Evolutionary conservation across 495 filamentous ascomycete genomes (phyloP).

Genomic region (Hyphodiscus hymeniophilus): DNA sequence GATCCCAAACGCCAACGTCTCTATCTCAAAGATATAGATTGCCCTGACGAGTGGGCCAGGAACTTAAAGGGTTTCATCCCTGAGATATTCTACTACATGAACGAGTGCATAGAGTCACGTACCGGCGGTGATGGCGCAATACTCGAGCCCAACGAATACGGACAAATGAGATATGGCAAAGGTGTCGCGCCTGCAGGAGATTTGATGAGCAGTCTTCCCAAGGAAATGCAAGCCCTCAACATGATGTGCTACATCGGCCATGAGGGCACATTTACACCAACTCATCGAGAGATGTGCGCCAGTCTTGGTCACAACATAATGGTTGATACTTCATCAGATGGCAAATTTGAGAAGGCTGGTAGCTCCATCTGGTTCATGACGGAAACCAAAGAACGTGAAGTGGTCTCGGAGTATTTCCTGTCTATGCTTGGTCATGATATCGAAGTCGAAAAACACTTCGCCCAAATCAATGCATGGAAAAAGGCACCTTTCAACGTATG

Average conservation of each 20-base stretch:
- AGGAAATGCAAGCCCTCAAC: conserved; percentile 82
- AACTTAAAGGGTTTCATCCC: conserved; percentile 71
- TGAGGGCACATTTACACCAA: conserved; percentile 93
- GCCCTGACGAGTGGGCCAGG: conserved; percentile 74
- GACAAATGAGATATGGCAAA: conserved; percentile 23
- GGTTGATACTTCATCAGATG: conserved; percentile 77
- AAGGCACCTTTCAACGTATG: conserved; percentile 87
- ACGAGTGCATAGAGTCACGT: conserved; percentile 56
- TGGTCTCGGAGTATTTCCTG: conserved; percentile 86
- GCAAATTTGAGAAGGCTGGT: conserved; percentile 64
- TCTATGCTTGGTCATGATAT: conserved; percentile 89
- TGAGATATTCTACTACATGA: conserved; percentile 73
- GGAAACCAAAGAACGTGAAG: conserved; percentile 75
- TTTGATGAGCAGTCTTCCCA: conserved; percentile 86
- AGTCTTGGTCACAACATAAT: conserved; percentile 95
- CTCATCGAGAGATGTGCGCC: conserved; percentile 96
- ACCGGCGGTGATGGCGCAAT: conserved; percentile 37
- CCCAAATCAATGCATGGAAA: conserved; percentile 87
- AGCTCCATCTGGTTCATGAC: conserved; percentile 99
- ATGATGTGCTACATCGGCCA: conserved; percentile 98
- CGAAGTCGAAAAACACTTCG: conserved; percentile 93
- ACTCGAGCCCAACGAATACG: conserved; percentile 36
- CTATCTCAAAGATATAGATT: conserved; percentile 95
- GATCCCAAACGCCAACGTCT: conserved; percentile 70
- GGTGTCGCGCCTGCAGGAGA: conserved; percentile 65